Base-by-base conservation (phyloP, 2,329 filamentous ascomycete genomes). In the Dryadomyces sulphureus region DNA sequence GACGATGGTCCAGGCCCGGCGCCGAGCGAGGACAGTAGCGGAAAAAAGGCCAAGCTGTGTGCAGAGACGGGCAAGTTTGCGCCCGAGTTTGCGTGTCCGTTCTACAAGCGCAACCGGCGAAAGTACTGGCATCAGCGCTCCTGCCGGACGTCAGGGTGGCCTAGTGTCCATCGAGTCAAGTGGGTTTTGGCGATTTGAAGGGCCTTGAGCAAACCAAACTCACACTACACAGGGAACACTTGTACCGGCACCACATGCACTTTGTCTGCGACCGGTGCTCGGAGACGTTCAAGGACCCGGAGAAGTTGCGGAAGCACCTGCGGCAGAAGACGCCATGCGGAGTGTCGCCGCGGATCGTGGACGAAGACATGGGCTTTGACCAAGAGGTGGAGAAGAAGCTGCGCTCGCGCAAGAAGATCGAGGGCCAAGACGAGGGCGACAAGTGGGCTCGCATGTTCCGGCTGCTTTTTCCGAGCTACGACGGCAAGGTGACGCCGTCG, bases 101-200 rank as follows among this genome's bases (percentile, higher is more conserved):
- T 60, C 45, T 64, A 57, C 54, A 66, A 66, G 49, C 59, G 62
- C 41, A 61, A 64, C 43, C 60, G 60, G 0, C 52, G 55, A 7
- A 57, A 57, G 19, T 65, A 64, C 46, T 57, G 55, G 35, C 55
- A 57, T 22, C 53, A 57, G n/a, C 54, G 60, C 2, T 58, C 58
- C 0, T 66, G 63, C 50, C 59, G 60, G 14, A 59, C 60, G 0
- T 61, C 60, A 1, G 60, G 62, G 1, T 65, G 62, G 57, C 60
- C 58, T 1, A 62, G 57, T 7, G 61, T 65, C 0, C 62, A 65
- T 44, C 56, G 63, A 0, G 59, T 66, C 53, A 66, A 67, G 55
- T 61, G 48, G 32, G 56, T 49, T 17, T 6, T n/a, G n/a, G n/a
- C n/a, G n/a, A n/a, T n/a, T n/a, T n/a, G n/a, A n/a, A n/a, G n/a